Evolutionary conservation across 257 asterid species (phyloP), one percentile per base, ranked within the genome.

Genomic region (Fraxinus pennsylvanica): DNA sequence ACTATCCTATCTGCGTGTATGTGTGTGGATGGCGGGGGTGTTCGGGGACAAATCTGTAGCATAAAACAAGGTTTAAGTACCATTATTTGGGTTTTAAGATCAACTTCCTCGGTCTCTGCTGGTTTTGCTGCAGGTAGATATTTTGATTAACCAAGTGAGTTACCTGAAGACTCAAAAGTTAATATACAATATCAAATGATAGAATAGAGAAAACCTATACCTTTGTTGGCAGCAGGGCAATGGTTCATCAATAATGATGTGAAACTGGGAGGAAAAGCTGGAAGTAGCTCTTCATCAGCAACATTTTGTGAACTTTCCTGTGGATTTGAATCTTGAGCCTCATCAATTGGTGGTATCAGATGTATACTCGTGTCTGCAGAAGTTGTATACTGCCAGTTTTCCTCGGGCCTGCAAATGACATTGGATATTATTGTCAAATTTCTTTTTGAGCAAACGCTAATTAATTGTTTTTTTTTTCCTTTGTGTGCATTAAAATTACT

Each of bases 261-360:
- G 87, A 92, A 94, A 85, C 97, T 89, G 73, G 97, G 99, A 78
- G 99, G 97, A 76, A 87, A 88, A 13, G 72, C 68, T 8, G 87
- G 54, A 76, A 78, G 79, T 43, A 82, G 67, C 70, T 76, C 88
- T 50, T 83, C 91, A 77, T 82, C 86, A 82, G 83, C 84, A 43
- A 39, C 25, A 74, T 78, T 78, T 80, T 75, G 50, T 66, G 68
- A 68, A 29, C 25, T 73, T 83, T 82, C 93, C 32, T 75, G 80
- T 47, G 79, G 43, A 74, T 38, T 74, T 36, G 88, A 87, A 71
- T 85, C 76, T 82, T 82, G 88, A 85, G 81, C 76, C 68, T 75
- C 79, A 76, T 74, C 81, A 73, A 50, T 84, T 69, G 86, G 81
- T 59, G 80, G 76, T 71, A 81, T 84, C 76, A 78, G 76, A 80